Percentiles rank a stretch among this genome's conserved stretches.
Conservation (phyloP, 202 grass and related monocot species). For the Bolboschoenoplectus hybrid region DNA sequence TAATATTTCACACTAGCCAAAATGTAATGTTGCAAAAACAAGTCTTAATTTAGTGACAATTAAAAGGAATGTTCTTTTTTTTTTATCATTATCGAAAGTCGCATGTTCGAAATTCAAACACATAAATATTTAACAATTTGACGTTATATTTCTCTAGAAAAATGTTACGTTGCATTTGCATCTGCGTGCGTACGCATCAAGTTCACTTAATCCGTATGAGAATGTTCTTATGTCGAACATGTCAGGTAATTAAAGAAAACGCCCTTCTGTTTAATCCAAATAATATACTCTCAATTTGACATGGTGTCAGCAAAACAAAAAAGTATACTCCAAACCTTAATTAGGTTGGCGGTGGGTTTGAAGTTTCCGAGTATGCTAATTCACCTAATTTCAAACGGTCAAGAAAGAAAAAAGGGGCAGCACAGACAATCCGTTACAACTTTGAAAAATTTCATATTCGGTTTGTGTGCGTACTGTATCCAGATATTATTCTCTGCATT, state of each 20-base stretch:
- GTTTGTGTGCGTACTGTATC: background rate
- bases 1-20: background rate
- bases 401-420: slow-evolving; percentile 4
- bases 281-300: background rate
- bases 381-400: slow-evolving; percentile 34
- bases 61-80: too few relatives aligned
- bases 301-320: background rate
- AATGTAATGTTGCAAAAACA: background rate
- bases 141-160: too few relatives aligned
- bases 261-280: background rate
- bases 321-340: background rate
- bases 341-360: slow-evolving; percentile 14
- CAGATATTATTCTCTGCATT: slow-evolving; percentile 5
- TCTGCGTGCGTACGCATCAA: background rate
- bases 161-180: too few relatives aligned
- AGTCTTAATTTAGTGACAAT: too few relatives aligned
- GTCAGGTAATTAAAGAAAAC: background rate
- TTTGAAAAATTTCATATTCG: background rate
- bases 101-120: background rate
- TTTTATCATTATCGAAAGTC: background rate
- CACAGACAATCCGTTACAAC: background rate
- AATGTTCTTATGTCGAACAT: background rate
- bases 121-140: too few relatives aligned
- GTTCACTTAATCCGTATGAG: background rate
- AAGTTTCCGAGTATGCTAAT: slow-evolving; percentile 8